These are phyloP conservation scores for Saturnispora mendoncae DNA, from an alignment of 805 yeast genomes.

Conservation along the genomic window DNA sequence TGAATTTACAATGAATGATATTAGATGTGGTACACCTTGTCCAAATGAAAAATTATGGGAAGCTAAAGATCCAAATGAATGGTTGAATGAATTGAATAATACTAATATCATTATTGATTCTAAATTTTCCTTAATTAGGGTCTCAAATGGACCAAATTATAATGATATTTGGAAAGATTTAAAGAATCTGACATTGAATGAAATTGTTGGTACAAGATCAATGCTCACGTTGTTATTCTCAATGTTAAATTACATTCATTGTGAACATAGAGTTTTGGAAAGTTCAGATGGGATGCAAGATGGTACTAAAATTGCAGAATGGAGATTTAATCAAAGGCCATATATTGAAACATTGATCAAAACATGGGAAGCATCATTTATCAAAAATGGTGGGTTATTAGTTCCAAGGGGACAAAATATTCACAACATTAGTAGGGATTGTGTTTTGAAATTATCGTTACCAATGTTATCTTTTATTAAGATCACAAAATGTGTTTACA, in stretches of 20 bases:
- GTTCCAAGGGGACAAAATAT: slow-evolving; percentile 43
- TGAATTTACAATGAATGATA: slow-evolving; percentile 33
- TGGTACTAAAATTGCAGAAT: slow-evolving; percentile 43
- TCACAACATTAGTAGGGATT: slow-evolving; percentile 40
- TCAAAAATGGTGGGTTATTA: slow-evolving; percentile 55
- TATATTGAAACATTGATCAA: slow-evolving; percentile 47
- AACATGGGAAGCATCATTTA: slow-evolving; percentile 59
- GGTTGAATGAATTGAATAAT: slow-evolving; percentile 36
- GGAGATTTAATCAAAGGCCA: slow-evolving; percentile 61
- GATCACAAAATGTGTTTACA: slow-evolving; percentile 51
- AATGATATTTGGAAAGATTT: slow-evolving; percentile 47
- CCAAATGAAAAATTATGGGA: slow-evolving; percentile 52
- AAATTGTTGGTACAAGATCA: slow-evolving; percentile 39
- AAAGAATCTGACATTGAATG: slow-evolving; percentile 32
- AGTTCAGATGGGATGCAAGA: slow-evolving; percentile 23
- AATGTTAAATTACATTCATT: slow-evolving; percentile 57
- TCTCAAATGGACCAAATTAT: slow-evolving; percentile 46
- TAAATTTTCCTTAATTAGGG: slow-evolving; percentile 43
- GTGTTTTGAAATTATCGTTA: slow-evolving; percentile 53
- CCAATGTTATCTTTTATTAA: slow-evolving; percentile 62
- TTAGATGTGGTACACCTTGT: slow-evolving; percentile 61
- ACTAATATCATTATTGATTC: slow-evolving; percentile 40
- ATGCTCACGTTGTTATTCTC: slow-evolving; percentile 50
- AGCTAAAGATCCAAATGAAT: slow-evolving; percentile 39
- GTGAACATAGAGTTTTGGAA: slow-evolving; percentile 35